phyloP scores from a whole-genome alignment of 2,329 filamentous ascomycete genomes.

The Alternaria conjuncta region DNA sequence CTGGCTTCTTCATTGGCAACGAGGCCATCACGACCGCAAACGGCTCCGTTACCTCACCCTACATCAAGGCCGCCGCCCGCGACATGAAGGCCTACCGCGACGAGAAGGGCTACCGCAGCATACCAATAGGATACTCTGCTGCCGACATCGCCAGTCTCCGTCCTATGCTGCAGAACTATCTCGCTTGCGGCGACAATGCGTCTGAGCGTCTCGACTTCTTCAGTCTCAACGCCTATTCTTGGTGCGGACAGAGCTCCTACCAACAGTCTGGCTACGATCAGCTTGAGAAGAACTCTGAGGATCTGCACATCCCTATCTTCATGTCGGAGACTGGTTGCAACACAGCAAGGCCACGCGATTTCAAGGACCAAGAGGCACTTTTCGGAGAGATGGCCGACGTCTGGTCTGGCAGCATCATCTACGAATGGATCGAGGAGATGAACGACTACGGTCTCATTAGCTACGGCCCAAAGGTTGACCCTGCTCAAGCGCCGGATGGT shows the following conservation, averaged over 20 bases:
- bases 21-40: conserved; percentile 72
- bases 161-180: conserved; percentile 72
- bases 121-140: conserved; percentile 86
- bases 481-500: conserved; percentile 66
- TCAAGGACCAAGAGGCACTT: conserved; percentile 77
- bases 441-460: conserved; percentile 83
- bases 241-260: conserved; percentile 59
- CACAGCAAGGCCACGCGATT: conserved; percentile 65
- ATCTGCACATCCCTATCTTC: conserved; percentile 68
- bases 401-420: conserved; percentile 81
- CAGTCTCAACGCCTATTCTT: conserved; percentile 81
- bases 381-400: conserved; percentile 77
- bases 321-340: conserved; percentile 89
- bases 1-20: conserved; percentile 82
- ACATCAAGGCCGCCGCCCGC: conserved; percentile 79
- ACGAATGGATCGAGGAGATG: conserved; percentile 87
- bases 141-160: conserved; percentile 78
- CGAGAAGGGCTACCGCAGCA: conserved; percentile 75
- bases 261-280: conserved; percentile 70
- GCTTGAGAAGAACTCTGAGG: conserved; percentile 70
- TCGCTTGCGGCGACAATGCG: conserved; percentile 76
- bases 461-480: conserved; percentile 69
- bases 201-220: conserved; percentile 80
- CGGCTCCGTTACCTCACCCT: conserved; percentile 73
- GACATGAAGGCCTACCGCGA: conserved; percentile 85